phyloP scores from a whole-genome alignment of 2,329 filamentous ascomycete genomes.

The Keithomyces neogunnii region DNA sequence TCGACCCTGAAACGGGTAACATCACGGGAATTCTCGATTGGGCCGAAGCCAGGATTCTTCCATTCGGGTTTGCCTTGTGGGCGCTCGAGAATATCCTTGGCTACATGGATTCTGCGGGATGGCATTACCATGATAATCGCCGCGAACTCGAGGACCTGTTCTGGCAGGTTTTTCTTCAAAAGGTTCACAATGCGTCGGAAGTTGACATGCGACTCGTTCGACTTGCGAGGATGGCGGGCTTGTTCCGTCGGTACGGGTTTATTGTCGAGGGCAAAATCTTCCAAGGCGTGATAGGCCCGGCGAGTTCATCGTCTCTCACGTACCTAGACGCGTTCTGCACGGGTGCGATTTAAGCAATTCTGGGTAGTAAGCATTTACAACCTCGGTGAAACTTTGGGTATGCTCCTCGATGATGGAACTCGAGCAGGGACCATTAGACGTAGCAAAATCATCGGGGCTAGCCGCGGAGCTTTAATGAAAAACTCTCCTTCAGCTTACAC shows the following conservation, averaged over 20 bases:
- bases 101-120: background rate
- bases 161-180: background rate
- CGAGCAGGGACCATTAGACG: background rate
- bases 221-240: background rate
- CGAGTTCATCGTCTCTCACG: background rate
- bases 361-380: background rate
- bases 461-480: too few relatives aligned
- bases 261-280: background rate
- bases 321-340: background rate
- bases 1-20: background rate
- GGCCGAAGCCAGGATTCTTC: background rate
- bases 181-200: background rate
- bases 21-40: background rate
- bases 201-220: background rate
- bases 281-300: background rate
- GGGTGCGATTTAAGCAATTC: background rate
- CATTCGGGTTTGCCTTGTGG: background rate
- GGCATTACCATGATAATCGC: background rate
- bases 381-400: background rate
- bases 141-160: background rate
- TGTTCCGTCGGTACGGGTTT: background rate
- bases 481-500: too few relatives aligned
- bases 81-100: background rate
- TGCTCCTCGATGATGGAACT: background rate
- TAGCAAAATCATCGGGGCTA: too few relatives aligned